A percentile compares a stretch with the other conserved stretches of the same genome.
Conservation (phyloP, 2,329 filamentous ascomycete genomes). For the Trichoderma harzianum region DNA sequence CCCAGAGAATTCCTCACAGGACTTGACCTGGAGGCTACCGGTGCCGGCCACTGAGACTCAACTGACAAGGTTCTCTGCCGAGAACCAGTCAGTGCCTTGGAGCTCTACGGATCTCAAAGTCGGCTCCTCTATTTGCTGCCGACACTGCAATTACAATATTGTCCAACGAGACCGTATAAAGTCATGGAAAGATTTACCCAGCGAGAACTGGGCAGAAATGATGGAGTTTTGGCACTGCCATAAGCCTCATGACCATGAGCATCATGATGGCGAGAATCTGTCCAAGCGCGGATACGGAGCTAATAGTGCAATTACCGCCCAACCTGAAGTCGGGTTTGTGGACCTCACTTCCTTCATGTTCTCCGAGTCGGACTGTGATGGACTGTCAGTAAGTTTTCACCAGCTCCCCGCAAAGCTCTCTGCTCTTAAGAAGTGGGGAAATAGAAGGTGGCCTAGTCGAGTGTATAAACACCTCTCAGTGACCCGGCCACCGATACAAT, state of each 20-base stretch:
- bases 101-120: conserved; percentile 47
- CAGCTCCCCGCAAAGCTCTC: background rate
- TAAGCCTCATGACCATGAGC: conserved; percentile 67
- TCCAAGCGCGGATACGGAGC: conserved; percentile 78
- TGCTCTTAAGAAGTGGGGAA: conserved; percentile 30
- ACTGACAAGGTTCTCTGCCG: conserved; percentile 30
- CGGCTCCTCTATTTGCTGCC: conserved; percentile 42
- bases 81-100: conserved; percentile 51
- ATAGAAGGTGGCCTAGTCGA: conserved; percentile 62
- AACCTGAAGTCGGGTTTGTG: conserved; percentile 68
- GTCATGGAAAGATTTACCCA: conserved; percentile 88
- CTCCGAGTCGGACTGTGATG: conserved; percentile 59
- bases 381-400: conserved; percentile 35
- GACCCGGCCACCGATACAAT: conserved; percentile 66
- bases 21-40: conserved; percentile 55
- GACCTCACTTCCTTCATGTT: conserved; percentile 77
- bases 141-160: conserved; percentile 38
- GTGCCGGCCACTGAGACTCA: conserved; percentile 28
- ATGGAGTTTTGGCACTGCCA: conserved; percentile 99
- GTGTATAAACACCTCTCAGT: conserved; percentile 40
- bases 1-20: conserved; percentile 29
- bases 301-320: conserved; percentile 67
- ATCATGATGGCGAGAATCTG: conserved; percentile 46
- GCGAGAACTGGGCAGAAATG: conserved; percentile 98
- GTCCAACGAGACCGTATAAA: conserved; percentile 40